These are phyloP conservation scores for Calonectria honghensis DNA, from an alignment of 2,329 filamentous ascomycete genomes.

Conservation along the genomic window DNA sequence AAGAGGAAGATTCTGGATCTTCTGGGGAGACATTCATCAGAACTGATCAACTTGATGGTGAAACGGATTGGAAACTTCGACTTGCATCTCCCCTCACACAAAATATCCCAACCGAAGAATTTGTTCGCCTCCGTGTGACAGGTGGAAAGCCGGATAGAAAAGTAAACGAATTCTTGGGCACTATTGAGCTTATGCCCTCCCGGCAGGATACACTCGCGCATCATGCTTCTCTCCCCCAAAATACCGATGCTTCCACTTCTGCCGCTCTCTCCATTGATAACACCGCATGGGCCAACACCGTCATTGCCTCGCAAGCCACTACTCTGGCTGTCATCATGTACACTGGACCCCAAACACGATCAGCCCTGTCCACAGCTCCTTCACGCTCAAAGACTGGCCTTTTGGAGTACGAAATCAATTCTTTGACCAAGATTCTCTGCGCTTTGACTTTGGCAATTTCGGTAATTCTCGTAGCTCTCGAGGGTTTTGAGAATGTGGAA, in stretches of 20 bases:
- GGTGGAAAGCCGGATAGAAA: slow-evolving; percentile 94
- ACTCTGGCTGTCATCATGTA: slow-evolving; percentile 95
- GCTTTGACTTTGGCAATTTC: slow-evolving; percentile 90
- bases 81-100: slow-evolving; percentile 92
- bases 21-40: slow-evolving; percentile 95
- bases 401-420: slow-evolving; percentile 97
- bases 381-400: slow-evolving; percentile 96
- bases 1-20: slow-evolving; percentile 62
- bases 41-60: slow-evolving; percentile 97
- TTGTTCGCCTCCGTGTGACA: slow-evolving; percentile 81
- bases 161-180: slow-evolving; percentile 97
- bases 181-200: slow-evolving; percentile 82
- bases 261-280: slow-evolving; percentile 94
- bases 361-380: slow-evolving; percentile 92
- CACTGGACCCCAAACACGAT: slow-evolving; percentile 94
- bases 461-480: slow-evolving; percentile 89
- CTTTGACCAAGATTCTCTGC: slow-evolving; percentile 95
- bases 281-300: slow-evolving; percentile 98
- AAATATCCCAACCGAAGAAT: slow-evolving; percentile 81
- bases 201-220: slow-evolving; percentile 68
- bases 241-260: slow-evolving; percentile 69
- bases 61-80: slow-evolving; percentile 98
- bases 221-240: slow-evolving; percentile 57
- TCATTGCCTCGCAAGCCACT: slow-evolving; percentile 93
- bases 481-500: slow-evolving; percentile 83